A percentile compares a stretch with the other conserved stretches of the same genome.
Evolutionary conservation across 2,329 filamentous ascomycete species (phyloP).

Genomic region (Penicillium palitans): DNA sequence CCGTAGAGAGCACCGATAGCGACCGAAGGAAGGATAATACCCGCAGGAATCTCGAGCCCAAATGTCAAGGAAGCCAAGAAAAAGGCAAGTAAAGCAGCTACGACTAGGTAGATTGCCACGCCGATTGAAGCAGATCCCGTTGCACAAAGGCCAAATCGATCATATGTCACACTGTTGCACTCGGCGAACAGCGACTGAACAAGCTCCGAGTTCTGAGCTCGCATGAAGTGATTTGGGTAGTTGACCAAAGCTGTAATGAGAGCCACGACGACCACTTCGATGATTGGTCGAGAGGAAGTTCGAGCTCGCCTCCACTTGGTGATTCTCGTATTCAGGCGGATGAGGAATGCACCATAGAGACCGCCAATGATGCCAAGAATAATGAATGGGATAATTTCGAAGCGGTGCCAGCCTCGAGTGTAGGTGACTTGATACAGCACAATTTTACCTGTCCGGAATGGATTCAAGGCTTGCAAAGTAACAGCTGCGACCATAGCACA

Average conservation of each 20-base stretch:
- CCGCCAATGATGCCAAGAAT: constrained; percentile 85
- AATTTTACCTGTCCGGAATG: constrained; percentile 91
- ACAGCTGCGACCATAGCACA: constrained; percentile 99
- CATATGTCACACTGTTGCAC: constrained; percentile 77
- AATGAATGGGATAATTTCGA: constrained; percentile 86
- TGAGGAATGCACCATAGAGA: constrained; percentile 92
- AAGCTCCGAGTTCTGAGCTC: constrained; percentile 85
- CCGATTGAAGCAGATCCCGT: constrained; percentile 78
- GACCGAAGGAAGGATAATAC: constrained; percentile 94
- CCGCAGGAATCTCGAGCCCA: constrained; percentile 88
- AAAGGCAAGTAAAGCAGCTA: constrained; percentile 81
- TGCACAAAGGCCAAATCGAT: constrained; percentile 87
- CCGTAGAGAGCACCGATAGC: constrained; percentile 90
- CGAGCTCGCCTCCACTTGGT: constrained; percentile 74
- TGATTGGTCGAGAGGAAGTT: constrained; percentile 70
- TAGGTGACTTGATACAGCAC: constrained; percentile 96
- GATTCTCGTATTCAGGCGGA: constrained; percentile 87
- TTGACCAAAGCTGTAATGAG: constrained; percentile 84
- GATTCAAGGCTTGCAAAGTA: constrained; percentile 86
- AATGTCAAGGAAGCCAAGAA: constrained; percentile 85
- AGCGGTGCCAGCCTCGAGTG: constrained; percentile 86
- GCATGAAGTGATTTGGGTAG: constrained; percentile 95
- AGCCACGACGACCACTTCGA: constrained; percentile 78
- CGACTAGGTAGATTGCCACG: constrained; percentile 77
- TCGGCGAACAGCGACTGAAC: constrained; percentile 91